These are phyloP conservation scores for Sphagnurus paluster DNA, from an alignment of 1,284 basidiomycete species.

Conservation along the genomic window DNA sequence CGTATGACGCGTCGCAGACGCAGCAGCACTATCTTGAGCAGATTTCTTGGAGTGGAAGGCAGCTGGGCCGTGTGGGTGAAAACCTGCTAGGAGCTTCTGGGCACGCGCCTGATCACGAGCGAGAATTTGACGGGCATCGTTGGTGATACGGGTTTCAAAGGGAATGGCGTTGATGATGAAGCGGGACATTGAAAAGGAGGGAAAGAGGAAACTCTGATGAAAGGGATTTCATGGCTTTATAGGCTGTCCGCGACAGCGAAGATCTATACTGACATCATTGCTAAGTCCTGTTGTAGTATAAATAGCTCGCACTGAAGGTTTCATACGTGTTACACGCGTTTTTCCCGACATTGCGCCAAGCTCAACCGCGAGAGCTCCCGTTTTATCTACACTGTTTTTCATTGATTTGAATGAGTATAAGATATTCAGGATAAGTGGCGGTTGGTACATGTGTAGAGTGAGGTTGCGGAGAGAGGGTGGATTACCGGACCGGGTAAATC, in stretches of 20 bases:
- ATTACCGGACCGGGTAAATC: no score
- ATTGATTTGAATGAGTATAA: no score
- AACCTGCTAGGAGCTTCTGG: constrained; percentile 48
- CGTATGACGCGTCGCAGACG: constrained; percentile 24
- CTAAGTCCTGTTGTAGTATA: neutral
- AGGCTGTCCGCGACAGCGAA: neutral
- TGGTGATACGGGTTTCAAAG: constrained; percentile 43
- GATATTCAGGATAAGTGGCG: no score
- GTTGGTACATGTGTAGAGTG: no score
- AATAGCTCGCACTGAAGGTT: neutral
- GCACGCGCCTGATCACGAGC: constrained; percentile 54
- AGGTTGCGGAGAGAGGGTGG: no score
- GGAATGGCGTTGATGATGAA: constrained; percentile 37
- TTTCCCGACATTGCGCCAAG: neutral
- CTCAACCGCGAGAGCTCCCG: neutral
- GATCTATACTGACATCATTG: constrained; percentile 10
- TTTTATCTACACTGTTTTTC: no score
- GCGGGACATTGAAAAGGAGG: constrained; percentile 21
- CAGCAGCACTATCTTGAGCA: constrained; percentile 20
- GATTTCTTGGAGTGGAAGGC: constrained; percentile 22
- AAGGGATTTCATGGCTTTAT: constrained; percentile 2
- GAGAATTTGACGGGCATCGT: constrained; percentile 47
- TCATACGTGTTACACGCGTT: neutral
- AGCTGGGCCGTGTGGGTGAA: constrained; percentile 52
- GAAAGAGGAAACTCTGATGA: neutral